phyloP scores from a whole-genome alignment of 2,329 filamentous ascomycete genomes.

The Diplodia intermedia region DNA sequence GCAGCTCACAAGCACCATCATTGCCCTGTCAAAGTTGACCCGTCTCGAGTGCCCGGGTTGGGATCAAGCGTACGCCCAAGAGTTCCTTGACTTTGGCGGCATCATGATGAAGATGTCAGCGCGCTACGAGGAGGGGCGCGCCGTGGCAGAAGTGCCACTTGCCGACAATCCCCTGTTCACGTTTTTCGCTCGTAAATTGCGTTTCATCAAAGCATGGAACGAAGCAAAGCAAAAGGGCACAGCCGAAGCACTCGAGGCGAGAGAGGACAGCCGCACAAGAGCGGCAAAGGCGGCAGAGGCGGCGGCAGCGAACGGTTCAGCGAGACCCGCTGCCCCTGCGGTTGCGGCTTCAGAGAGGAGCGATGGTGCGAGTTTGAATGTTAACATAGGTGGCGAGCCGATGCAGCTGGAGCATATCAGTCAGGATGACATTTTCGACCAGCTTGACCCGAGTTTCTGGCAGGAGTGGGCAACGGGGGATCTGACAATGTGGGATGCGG shows the following conservation, averaged over 20 bases:
- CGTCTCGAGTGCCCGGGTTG: constrained; percentile 30
- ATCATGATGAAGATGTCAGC: constrained; percentile 15
- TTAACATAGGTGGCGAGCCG: constrained; percentile 9
- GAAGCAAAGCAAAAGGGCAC: constrained; percentile 26
- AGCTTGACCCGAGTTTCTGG: constrained; percentile 21
- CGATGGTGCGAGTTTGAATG: neutral
- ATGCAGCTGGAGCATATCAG: constrained; percentile 25
- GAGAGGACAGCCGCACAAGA: neutral
- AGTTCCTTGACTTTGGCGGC: constrained; percentile 16
- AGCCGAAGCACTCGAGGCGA: neutral
- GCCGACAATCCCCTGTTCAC: constrained; percentile 29
- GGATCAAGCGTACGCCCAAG: constrained; percentile 22
- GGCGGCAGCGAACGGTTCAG: neutral
- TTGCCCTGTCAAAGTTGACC: constrained; percentile 35
- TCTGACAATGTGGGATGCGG: constrained; percentile 27
- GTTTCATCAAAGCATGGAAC: constrained; percentile 30
- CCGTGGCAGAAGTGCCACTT: constrained; percentile 13
- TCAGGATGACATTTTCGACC: constrained; percentile 15
- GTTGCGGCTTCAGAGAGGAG: neutral
- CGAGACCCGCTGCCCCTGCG: too few species aligned
- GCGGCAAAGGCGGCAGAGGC: neutral
- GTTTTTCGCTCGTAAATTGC: constrained; percentile 28
- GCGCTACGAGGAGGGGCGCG: constrained; percentile 22
- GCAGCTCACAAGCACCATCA: constrained; percentile 30
- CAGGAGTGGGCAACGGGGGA: constrained; percentile 12